phyloP scores from a whole-genome alignment of 1,284 basidiomycete genomes.

The Leccinum solheimii region DNA sequence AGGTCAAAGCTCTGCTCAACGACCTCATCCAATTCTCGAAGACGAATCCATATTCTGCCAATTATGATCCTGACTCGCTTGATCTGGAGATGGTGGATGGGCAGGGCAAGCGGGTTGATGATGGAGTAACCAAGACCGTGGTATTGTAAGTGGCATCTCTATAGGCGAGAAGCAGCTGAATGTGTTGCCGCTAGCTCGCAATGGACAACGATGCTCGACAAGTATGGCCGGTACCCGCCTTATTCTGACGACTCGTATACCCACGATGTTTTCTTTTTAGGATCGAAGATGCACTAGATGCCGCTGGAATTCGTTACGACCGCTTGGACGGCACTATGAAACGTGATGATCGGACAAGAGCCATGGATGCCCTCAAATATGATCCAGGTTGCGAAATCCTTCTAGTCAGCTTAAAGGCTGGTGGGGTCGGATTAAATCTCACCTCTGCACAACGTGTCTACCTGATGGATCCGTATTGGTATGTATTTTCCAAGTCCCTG shows the following conservation, averaged over 20 bases:
- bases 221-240: slow-evolving; percentile 47
- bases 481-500: slow-evolving; percentile 23
- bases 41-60: slow-evolving; percentile 79
- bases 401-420: slow-evolving; percentile 93
- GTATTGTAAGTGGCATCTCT: slow-evolving; percentile 70
- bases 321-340: slow-evolving; percentile 97
- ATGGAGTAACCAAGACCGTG: slow-evolving; percentile 78
- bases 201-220: slow-evolving; percentile 96
- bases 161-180: slow-evolving; percentile 21
- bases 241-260: slow-evolving; percentile 5
- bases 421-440: slow-evolving; percentile 94
- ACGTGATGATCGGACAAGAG: slow-evolving; percentile 85
- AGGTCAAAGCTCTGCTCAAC: slow-evolving; percentile 75
- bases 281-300: slow-evolving; percentile 87
- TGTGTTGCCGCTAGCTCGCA: slow-evolving; percentile 64
- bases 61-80: slow-evolving; percentile 73
- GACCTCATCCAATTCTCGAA: slow-evolving; percentile 79
- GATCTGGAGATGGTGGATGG: slow-evolving; percentile 76
- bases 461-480: slow-evolving; percentile 96
- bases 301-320: slow-evolving; percentile 80
- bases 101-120: slow-evolving; percentile 68
- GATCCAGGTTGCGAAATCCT: slow-evolving; percentile 88
- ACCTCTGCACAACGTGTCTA: slow-evolving; percentile 92
- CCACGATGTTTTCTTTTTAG: slow-evolving; percentile 38
- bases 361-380: slow-evolving; percentile 87